These are phyloP conservation scores for Nemania abortiva DNA, from an alignment of 2,329 filamentous ascomycete species.

Conservation along the genomic window DNA sequence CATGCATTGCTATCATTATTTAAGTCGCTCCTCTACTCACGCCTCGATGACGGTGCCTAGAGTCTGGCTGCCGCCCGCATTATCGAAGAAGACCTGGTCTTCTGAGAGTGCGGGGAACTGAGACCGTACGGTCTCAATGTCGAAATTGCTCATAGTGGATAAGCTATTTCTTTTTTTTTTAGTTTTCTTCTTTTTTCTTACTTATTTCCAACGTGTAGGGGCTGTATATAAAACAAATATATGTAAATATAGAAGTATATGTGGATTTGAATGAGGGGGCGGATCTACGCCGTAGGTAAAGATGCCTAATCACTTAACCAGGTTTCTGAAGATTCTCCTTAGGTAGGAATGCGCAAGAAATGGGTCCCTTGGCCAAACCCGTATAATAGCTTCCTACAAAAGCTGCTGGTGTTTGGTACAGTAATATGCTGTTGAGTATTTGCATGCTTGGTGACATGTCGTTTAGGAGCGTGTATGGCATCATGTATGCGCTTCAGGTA, in stretches of 20 bases:
- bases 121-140: constrained; percentile 67
- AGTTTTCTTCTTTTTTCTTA: too few relatives aligned
- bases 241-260: neutral
- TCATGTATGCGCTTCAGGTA: constrained; percentile 9
- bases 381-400: neutral
- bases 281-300: constrained; percentile 21
- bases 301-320: neutral
- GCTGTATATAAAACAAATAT: neutral
- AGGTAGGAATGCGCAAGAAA: constrained; percentile 4
- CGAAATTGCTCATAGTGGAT: constrained; percentile 56
- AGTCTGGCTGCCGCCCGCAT: constrained; percentile 80
- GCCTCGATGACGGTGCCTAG: constrained; percentile 74
- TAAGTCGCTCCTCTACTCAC: constrained; percentile 57
- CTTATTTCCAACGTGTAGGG: neutral
- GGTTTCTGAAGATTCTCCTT: neutral
- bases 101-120: constrained; percentile 76
- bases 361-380: neutral
- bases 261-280: constrained; percentile 10
- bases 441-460: neutral
- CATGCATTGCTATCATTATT: neutral
- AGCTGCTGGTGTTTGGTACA: neutral
- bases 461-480: neutral
- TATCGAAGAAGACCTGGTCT: constrained; percentile 80
- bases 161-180: neutral
- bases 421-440: neutral